A percentile compares a stretch with the other conserved stretches of the same genome.
Evolutionary conservation across 306 rosid species (phyloP).

Genomic region (Acacia crassicarpa): DNA sequence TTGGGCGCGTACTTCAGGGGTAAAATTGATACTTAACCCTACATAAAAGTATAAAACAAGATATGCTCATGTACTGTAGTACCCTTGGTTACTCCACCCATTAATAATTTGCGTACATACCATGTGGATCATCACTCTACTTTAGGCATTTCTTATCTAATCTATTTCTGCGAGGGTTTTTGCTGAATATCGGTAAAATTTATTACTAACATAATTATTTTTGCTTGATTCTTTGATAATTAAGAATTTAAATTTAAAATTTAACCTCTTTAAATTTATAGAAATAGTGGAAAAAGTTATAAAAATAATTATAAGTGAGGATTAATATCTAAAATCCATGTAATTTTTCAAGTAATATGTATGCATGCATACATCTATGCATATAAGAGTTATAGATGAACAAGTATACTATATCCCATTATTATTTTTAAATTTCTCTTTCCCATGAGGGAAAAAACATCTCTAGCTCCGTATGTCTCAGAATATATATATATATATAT

Average conservation of each 20-base stretch:
- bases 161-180: background rate
- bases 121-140: constrained; percentile 11
- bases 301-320: background rate
- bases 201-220: background rate
- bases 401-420: background rate
- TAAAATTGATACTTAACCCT: too few species aligned
- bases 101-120: constrained; percentile 27
- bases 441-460: background rate
- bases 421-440: background rate
- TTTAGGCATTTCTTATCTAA: background rate
- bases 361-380: too few species aligned
- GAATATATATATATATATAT: background rate
- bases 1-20: too few species aligned
- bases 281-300: background rate
- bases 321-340: background rate
- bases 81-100: constrained; percentile 20
- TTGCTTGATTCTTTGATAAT: background rate
- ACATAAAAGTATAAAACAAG: too few species aligned
- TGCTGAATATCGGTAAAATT: background rate
- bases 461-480: background rate
- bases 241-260: too few species aligned
- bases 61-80: constrained; percentile 15
- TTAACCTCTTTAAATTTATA: background rate
- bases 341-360: background rate
- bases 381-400: background rate